Conservation (phyloP, 768 basidiomycete genomes). For the Mycena floridula region DNA sequence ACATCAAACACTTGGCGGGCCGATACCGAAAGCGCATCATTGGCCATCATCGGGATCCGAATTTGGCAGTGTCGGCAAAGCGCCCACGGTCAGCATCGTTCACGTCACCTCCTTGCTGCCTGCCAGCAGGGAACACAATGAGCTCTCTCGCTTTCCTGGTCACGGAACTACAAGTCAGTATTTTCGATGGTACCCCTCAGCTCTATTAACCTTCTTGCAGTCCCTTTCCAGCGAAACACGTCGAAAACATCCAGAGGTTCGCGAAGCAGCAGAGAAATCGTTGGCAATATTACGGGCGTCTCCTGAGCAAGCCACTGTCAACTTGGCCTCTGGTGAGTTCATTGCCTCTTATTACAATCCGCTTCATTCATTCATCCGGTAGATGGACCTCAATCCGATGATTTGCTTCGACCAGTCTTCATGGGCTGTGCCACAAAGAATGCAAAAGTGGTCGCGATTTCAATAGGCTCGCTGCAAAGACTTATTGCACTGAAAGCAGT, state of each 20-base stretch:
- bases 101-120: too few species aligned
- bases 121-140: conserved; percentile 42
- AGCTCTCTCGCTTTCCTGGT: conserved; percentile 66
- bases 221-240: conserved; percentile 85
- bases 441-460: conserved; percentile 90
- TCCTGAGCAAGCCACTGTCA: conserved; percentile 70
- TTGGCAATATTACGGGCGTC: conserved; percentile 74
- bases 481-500: conserved; percentile 85
- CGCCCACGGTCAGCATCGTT: too few species aligned
- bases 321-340: conserved; percentile 64
- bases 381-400: conserved; percentile 79
- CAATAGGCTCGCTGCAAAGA: conserved; percentile 85
- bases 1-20: too few species aligned
- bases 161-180: conserved; percentile 63
- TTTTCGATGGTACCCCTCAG: conserved; percentile 9
- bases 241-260: conserved; percentile 87
- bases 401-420: conserved; percentile 81
- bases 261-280: conserved; percentile 92
- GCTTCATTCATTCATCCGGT: background rate
- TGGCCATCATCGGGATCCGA: too few species aligned
- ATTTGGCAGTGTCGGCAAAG: too few species aligned
- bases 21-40: too few species aligned
- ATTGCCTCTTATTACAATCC: conserved; percentile 5
- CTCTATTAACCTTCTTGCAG: conserved; percentile 27
- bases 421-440: conserved; percentile 93